Percentiles rank a stretch among this genome's conserved stretches.
These are phyloP conservation scores for Bipolaris zeicola DNA, from an alignment of 2,329 filamentous ascomycete species.

Conservation along the genomic window DNA sequence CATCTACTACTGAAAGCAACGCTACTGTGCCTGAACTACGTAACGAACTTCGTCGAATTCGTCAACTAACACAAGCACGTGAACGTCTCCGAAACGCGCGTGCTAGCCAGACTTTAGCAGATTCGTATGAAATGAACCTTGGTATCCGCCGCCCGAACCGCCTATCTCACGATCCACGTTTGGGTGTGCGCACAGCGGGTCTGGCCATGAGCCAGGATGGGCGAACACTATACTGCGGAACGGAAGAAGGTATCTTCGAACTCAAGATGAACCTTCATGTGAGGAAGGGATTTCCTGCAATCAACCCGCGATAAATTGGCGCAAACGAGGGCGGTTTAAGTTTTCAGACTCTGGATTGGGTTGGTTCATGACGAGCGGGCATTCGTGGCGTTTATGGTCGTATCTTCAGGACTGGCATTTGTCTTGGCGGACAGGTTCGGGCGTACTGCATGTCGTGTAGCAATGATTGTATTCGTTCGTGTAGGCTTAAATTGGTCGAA, in stretches of 20 bases:
- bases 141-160: slow-evolving; percentile 34
- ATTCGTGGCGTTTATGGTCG: slow-evolving; percentile 1
- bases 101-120: slow-evolving; percentile 30
- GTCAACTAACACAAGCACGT: slow-evolving; percentile 45
- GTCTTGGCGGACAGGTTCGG: slow-evolving; percentile 8
- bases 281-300: slow-evolving; percentile 58
- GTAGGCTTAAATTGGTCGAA: slow-evolving; percentile 1
- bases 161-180: slow-evolving; percentile 34
- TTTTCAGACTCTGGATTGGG: background rate
- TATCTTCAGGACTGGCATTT: slow-evolving; percentile 5
- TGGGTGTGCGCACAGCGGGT: slow-evolving; percentile 54
- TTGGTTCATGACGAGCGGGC: background rate
- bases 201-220: slow-evolving; percentile 57
- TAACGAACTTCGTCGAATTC: slow-evolving; percentile 42
- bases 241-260: slow-evolving; percentile 76
- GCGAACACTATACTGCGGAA: slow-evolving; percentile 54
- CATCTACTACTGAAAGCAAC: slow-evolving; percentile 20
- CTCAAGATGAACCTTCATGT: slow-evolving; percentile 68
- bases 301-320: slow-evolving; percentile 43
- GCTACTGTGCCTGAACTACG: slow-evolving; percentile 40
- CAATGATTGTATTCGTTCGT: slow-evolving; percentile 7
- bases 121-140: slow-evolving; percentile 34
- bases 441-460: slow-evolving; percentile 3
- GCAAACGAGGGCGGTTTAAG: background rate
- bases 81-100: slow-evolving; percentile 45